Conservation (phyloP, 768 basidiomycete genomes). For the Phanerochaete sordida region DNA sequence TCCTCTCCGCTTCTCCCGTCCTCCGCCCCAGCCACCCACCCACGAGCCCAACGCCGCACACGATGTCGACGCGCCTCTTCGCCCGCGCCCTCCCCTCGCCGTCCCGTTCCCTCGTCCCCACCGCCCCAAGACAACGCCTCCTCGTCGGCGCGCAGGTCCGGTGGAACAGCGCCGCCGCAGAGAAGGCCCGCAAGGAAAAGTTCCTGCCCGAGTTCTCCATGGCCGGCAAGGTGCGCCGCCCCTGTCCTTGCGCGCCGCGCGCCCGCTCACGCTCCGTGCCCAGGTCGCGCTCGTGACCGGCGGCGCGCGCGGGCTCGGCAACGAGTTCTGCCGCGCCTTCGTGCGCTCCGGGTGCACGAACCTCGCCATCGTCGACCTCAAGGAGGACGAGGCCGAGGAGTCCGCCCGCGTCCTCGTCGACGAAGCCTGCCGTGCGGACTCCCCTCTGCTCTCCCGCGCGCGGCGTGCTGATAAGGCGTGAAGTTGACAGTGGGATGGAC, state of each 20-base stretch:
- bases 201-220: slow-evolving; percentile 78
- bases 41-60: slow-evolving; percentile 13
- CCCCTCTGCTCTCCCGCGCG: slow-evolving; percentile 7
- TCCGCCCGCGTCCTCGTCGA: slow-evolving; percentile 68
- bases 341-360: slow-evolving; percentile 80
- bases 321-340: slow-evolving; percentile 89
- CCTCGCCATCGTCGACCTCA: slow-evolving; percentile 81
- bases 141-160: slow-evolving; percentile 12
- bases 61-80: slow-evolving; percentile 28
- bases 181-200: slow-evolving; percentile 31
- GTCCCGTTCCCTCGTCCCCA: slow-evolving; percentile 19
- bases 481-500: slow-evolving; percentile 54
- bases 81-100: slow-evolving; percentile 17
- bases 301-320: slow-evolving; percentile 86
- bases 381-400: slow-evolving; percentile 57
- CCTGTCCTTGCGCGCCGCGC: not conserved
- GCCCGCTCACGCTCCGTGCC: slow-evolving; percentile 6
- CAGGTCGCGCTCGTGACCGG: slow-evolving; percentile 93
- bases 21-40: slow-evolving; percentile 11
- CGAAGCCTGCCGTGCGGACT: slow-evolving; percentile 45
- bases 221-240: slow-evolving; percentile 57
- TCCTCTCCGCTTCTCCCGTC: slow-evolving; percentile 11
- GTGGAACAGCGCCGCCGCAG: slow-evolving; percentile 16
- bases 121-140: slow-evolving; percentile 7
- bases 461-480: slow-evolving; percentile 28